Conservation (phyloP, 257 asterid species). For the Solanum tarijense region DNA sequence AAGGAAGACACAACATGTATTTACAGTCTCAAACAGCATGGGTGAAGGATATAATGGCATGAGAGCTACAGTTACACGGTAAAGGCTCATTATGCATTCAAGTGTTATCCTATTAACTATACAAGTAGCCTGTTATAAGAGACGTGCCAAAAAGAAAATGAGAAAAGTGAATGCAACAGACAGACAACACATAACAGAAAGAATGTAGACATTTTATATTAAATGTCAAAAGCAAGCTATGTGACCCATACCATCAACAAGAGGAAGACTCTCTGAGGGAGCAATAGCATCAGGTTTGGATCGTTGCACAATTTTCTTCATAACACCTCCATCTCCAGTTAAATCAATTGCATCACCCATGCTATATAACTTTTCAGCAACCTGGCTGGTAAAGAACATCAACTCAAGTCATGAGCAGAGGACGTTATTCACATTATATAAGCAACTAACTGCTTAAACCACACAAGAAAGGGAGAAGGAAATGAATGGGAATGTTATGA, state of each 20-base stretch:
- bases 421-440: background rate
- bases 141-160: background rate
- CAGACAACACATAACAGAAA: background rate
- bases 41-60: background rate
- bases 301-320: constrained; percentile 57
- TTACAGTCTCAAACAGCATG: background rate
- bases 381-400: constrained; percentile 10
- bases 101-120: background rate
- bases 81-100: background rate
- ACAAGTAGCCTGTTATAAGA: background rate
- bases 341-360: constrained; percentile 70
- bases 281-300: constrained; percentile 72
- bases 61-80: background rate
- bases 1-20: background rate
- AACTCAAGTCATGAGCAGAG: background rate
- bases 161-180: background rate
- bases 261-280: constrained; percentile 86
- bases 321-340: constrained; percentile 96
- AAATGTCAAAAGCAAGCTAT: background rate
- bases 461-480: background rate
- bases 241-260: constrained; percentile 62
- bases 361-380: constrained; percentile 20
- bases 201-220: background rate
- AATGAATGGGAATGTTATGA: background rate
- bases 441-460: background rate